phyloP scores from a whole-genome alignment of 1,139 yeast species.

The Saccharomyces hybrid region DNA sequence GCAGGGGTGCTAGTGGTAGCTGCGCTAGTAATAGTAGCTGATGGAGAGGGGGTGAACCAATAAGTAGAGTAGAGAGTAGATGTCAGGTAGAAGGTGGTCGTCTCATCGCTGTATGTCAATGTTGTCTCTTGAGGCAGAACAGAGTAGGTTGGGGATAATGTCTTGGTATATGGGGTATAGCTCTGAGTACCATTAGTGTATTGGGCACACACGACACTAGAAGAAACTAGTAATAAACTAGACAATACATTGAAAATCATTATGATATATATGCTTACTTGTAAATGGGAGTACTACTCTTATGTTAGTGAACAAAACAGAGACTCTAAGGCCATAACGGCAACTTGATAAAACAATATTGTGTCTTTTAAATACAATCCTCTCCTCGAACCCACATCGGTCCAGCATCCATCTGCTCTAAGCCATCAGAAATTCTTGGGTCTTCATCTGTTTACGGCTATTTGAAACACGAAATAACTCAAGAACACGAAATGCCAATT shows the following conservation, averaged over 20 bases:
- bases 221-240: background rate
- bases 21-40: constrained; percentile 3
- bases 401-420: background rate
- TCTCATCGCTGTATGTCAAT: constrained; percentile 16
- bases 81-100: constrained; percentile 23
- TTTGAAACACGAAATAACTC: background rate
- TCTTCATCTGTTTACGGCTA: background rate
- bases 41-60: constrained; percentile 13
- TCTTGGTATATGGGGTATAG: constrained; percentile 17
- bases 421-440: constrained; percentile 1
- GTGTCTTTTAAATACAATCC: background rate
- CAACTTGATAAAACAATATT: background rate
- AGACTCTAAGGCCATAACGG: background rate
- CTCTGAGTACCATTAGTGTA: constrained; percentile 13
- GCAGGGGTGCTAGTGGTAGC: background rate
- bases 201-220: constrained; percentile 11
- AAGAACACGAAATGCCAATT: constrained; percentile 2
- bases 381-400: background rate
- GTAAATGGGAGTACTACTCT: background rate
- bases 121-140: constrained; percentile 14
- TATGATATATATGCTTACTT: background rate
- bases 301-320: background rate
- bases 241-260: background rate
- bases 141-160: constrained; percentile 17
- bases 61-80: constrained; percentile 18